Evolutionary conservation across 495 filamentous ascomycete genomes (phyloP), one percentile per base, ranked within the genome.

Genomic region (Hypoxylon fragiforme): DNA sequence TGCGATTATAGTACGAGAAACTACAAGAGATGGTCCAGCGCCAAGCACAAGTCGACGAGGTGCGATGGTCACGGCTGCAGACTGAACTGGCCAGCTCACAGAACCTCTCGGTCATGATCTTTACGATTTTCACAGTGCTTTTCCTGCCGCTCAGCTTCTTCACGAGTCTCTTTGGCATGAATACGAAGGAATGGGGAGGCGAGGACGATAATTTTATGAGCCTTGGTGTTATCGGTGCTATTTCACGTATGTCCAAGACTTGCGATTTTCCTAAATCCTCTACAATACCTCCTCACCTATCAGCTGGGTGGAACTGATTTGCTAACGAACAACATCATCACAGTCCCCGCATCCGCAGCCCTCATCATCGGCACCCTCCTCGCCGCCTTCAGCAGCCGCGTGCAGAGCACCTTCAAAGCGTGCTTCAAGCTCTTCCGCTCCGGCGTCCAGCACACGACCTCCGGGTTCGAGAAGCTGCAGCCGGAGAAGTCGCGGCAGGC

Each of bases 21-120:
- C 75, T 87, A 8, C 76, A 87, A 7, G 82, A 87, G 63, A 81
- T 88, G 67, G 83, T 84, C 39, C 83, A 87, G 47, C 83, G 85
- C 21, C 84, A 88, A 51, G 83, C 83, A 1, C 84, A 87, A 53
- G 81, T 87, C 1, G 82, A 86, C 58, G 84, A 88, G 50, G 80
- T 84, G 5, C 81, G 83, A 31, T 78, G 84, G 66, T 83, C 84
- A 1, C 74, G 85, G 1, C 70, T 83, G 51, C 81, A 86, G 48
- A 81, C 82, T 4, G 81, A 86, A 49, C 79, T 85, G 0, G 82
- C 84, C 0, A 80, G 81, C 22, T 78, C 77, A 30, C 84, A 87
- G 56, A 83, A 81, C 30, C 74, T 81, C 30, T 80, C 83, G 7
- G 76, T 86, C 18, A 85, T 87, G 82, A 83, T 87, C 16, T 87